Base-by-base conservation (phyloP, 306 rosid genomes). In the Malus orientalis region DNA sequence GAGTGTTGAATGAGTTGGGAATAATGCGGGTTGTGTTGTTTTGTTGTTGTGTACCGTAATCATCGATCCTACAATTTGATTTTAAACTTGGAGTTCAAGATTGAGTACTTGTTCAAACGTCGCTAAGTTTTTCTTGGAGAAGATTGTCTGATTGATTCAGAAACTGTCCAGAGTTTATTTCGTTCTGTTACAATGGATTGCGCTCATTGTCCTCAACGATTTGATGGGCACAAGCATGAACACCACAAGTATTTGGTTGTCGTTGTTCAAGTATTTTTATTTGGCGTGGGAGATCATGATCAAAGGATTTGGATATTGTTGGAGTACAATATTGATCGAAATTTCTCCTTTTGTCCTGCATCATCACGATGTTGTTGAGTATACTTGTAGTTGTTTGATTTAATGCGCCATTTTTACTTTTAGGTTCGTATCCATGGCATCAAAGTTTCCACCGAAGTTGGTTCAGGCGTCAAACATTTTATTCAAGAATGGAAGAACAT, bases 381-480 rank as follows among this genome's bases (percentile, higher is more conserved):
- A 3, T 20, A 53, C 22, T 63, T 74, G 54, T 40, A 33, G 54
- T 22, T 53, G 71, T 23, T n/a, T 19, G 59, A 47, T 15, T 69
- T 40, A 3, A 20, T 14, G 27, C 13, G 3, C 20, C 23, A 12
- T 59, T 8, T 11, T 8, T 11, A 61, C 20, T 61, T 18, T 59
- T 57, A 75, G 80, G 36, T 72, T 45, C 68, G 30, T 75, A 55
- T 78, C 78, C 47, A 88, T 86, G 88, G 84, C 88, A 57, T 84
- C 88, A 67, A 86, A 78, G 78, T 53, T 88, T 61, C 76, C 85
- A 44, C 82, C 87, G 42, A 86, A 86, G 84, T 64, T 80, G 76
- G 73, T 36, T 38, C 84, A 82, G 72, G 87, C 75, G 16, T 80
- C 89, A 29, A 71, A 81, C 69, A 36, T 47, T 32, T 60, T 75